Evolutionary conservation across 495 filamentous ascomycete genomes (phyloP), one percentile per base, ranked within the genome.

Genomic region (Apiosordaria backusii): DNA sequence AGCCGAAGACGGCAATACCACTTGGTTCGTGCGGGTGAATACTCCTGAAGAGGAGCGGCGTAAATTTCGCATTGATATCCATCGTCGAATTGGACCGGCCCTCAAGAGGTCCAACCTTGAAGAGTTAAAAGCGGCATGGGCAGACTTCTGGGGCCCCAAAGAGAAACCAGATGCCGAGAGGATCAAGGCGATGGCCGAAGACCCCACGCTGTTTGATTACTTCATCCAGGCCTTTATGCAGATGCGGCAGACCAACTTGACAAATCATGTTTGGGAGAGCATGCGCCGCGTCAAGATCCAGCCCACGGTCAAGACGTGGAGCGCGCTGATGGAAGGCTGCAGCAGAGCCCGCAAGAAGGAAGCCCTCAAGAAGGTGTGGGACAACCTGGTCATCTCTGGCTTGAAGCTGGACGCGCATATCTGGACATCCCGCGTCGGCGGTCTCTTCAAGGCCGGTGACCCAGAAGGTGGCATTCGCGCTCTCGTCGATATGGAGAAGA

Each of bases 341-440:
- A 74, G 74, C 66, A 76, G 72, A 21, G 75, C 81, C 16, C 65
- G 74, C 23, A 85, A 89, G 66, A 18, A 75, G 18, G 67, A 78
- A 10, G 83, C 80, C 5, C 68, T 90, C 60, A 81, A 86, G 54
- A 74, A 75, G 1, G 78, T 90, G 13, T 92, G 89, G 89, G 35
- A 69, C 2, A 83, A 81, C 63, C 81, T 91, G 78, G 45, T 79
- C 4, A 65, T 26, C 0, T 81, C 85, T 0, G 82, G 80, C 0
- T 67, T 86, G 0, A 65, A 82, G 70, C 84, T 89, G 5, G 89
- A 91, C 70, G 70, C 66, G 4, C 57, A 68, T 24, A 79, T 82
- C 40, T 92, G 89, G 89, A 87, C 85, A 2, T 81, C 84, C 2
- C 77, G 86, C 25, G 84, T 92, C n/a, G 77, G 79, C 26, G 87